phyloP scores from a whole-genome alignment of 2,329 filamentous ascomycete species.

The Hypomyces perniciosus region DNA sequence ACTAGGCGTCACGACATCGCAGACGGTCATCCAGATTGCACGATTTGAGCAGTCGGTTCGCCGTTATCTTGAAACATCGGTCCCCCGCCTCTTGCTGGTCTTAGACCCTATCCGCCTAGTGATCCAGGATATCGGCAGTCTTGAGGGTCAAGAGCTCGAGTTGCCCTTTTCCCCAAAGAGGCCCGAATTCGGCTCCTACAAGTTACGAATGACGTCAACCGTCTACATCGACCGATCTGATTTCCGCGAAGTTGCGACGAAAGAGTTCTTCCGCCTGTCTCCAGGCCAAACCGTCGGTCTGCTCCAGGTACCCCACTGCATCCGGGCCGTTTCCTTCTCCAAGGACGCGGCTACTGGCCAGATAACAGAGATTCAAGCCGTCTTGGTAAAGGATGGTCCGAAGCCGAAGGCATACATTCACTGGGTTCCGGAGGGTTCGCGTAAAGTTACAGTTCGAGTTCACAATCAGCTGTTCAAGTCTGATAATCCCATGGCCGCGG shows the following conservation, averaged over 20 bases:
- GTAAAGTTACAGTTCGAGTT: conserved; percentile 64
- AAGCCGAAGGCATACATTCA: conserved; percentile 76
- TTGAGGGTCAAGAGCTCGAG: conserved; percentile 56
- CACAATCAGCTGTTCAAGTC: conserved; percentile 78
- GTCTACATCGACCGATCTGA: conserved; percentile 47
- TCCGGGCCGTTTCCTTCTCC: conserved; percentile 62
- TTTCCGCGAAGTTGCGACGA: conserved; percentile 67
- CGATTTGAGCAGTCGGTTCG: conserved; percentile 84
- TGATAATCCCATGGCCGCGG: conserved; percentile 66
- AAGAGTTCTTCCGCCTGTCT: conserved; percentile 74
- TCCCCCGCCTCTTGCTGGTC: conserved; percentile 84
- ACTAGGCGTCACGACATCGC: conserved; percentile 79
- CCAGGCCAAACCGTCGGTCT: conserved; percentile 72
- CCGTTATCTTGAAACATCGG: conserved; percentile 78
- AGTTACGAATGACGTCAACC: conserved; percentile 61
- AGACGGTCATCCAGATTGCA: conserved; percentile 70
- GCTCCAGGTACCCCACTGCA: conserved; percentile 63
- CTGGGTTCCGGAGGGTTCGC: conserved; percentile 66
- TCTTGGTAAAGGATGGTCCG: conserved; percentile 61
- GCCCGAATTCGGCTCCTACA: conserved; percentile 57
- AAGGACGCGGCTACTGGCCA: conserved; percentile 59
- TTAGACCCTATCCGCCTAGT: conserved; percentile 78
- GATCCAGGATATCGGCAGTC: conserved; percentile 57
- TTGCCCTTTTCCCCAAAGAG: conserved; percentile 82
- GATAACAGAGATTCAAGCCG: conserved; percentile 57